A percentile compares a stretch with the other conserved stretches of the same genome.
These are phyloP conservation scores for Fusarium sublunatum DNA, from an alignment of 2,329 filamentous ascomycete species.

Conservation along the genomic window DNA sequence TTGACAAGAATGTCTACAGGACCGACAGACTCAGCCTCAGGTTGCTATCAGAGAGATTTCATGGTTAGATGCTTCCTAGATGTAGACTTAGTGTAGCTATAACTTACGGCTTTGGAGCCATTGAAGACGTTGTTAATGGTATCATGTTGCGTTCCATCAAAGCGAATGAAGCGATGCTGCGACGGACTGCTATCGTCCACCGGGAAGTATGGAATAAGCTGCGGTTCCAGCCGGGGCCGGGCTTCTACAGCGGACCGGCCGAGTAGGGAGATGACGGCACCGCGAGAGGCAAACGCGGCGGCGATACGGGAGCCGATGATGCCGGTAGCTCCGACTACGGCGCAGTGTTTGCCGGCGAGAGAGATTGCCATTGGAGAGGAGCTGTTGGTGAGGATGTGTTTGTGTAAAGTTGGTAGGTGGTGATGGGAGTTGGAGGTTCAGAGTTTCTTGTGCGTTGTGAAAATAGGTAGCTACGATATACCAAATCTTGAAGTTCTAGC, in stretches of 20 bases:
- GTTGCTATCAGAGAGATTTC: constrained; percentile 2
- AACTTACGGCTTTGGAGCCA: constrained; percentile 29
- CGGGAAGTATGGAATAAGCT: constrained; percentile 45
- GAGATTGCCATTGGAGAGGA: constrained; percentile 44
- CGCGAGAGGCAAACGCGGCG: constrained; percentile 70
- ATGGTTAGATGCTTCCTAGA: neutral
- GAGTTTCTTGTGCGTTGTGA: constrained; percentile 11
- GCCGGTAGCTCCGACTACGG: constrained; percentile 77
- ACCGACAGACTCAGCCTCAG: constrained; percentile 43
- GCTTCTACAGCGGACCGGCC: constrained; percentile 66
- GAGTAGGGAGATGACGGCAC: constrained; percentile 69
- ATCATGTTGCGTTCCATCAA: constrained; percentile 48
- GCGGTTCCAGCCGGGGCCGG: constrained; percentile 52
- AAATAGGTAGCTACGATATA: too few relatives aligned
- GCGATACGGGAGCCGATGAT: constrained; percentile 78
- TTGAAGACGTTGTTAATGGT: constrained; percentile 50
- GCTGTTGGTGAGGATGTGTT: constrained; percentile 8
- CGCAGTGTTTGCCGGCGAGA: constrained; percentile 62
- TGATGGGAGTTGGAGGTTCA: neutral
- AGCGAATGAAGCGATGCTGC: constrained; percentile 50
- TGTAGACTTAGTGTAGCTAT: neutral
- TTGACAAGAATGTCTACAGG: constrained; percentile 75
- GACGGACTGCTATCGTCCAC: constrained; percentile 26
- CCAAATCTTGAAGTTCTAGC: too few relatives aligned
- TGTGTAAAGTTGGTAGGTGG: constrained; percentile 1